Base-by-base conservation (phyloP, 306 rosid species). In the Dalbergia cultrata region DNA sequence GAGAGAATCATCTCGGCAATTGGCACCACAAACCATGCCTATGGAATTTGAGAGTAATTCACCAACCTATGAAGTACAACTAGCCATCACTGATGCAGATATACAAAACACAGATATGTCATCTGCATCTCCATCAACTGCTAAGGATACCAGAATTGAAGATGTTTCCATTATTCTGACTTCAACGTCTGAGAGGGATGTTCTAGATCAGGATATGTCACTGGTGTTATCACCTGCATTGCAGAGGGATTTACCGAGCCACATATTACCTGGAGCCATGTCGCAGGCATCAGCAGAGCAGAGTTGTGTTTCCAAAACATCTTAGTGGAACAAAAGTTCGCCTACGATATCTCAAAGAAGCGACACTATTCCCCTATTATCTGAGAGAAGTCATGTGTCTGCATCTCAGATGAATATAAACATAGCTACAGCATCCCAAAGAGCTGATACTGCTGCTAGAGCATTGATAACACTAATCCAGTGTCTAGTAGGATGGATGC, bases 221-320 rank as follows among this genome's bases (percentile, higher is more conserved):
- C 72, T 84, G 75, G 85, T 78, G 52, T 69, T 67, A 81, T 86
- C 84, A 50, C 80, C 80, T 43, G 74, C 82, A 57, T 68, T 78
- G 17, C 89, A 82, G 16, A 75, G 85, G 59, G 88, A 87, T 53
- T 71, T 78, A 56, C 84, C 47, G 17, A 78, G 80, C 82, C 86
- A 78, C 57, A 66, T 70, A 59, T 72, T 70, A 61, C 73, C 87
- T 4, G 3, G 69, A 60, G 66, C 87, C 59, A 79, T 86, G 22
- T 35, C 87, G 35, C 82, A 78, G 65, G 45, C 83, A 62, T 85
- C 91, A 58, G 92, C 91, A 58, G 92, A 84, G 84, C 78, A 87
- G 74, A 58, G 81, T 14, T 73, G 73, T 71, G 75, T 76, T 58
- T 79, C 85, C 43, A 84, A 87, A 80, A 57, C 84, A 61, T 74